Evolutionary conservation across 345 rosid genomes (phyloP).

Genomic region (Citrus trifoliata): DNA sequence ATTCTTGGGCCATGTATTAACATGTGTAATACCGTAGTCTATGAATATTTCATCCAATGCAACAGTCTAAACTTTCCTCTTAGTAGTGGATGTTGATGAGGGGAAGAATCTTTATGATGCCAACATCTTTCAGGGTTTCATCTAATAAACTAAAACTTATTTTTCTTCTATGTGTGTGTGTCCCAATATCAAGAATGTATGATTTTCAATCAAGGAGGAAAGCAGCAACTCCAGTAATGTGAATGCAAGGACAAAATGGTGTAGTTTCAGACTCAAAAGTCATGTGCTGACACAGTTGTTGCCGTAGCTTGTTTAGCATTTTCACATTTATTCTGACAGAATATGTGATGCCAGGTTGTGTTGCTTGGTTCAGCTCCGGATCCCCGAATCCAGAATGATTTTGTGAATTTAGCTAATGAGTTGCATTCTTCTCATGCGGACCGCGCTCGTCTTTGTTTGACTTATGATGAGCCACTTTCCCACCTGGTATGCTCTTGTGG

Average conservation of each 20-base stretch:
- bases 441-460: constrained; percentile 77
- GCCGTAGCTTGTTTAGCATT: background rate
- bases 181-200: background rate
- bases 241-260: constrained; percentile 1
- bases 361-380: constrained; percentile 97
- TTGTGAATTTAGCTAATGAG: constrained; percentile 71
- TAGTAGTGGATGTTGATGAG: background rate
- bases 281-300: background rate
- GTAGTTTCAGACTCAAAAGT: background rate
- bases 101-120: background rate
- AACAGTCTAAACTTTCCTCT: background rate
- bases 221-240: background rate
- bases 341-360: constrained; percentile 58
- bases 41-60: background rate
- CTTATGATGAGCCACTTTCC: constrained; percentile 95
- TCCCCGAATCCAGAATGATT: constrained; percentile 91
- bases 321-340: constrained; percentile 12
- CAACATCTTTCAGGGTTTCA: background rate
- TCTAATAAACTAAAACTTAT: background rate
- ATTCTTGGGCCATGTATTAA: background rate
- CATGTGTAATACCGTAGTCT: background rate
- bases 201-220: background rate
- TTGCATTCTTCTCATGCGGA: constrained; percentile 64
- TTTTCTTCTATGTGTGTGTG: background rate
- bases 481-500: constrained; percentile 60